A percentile compares a stretch with the other conserved stretches of the same genome.
These are phyloP conservation scores for Pholiota molesta DNA, from an alignment of 768 basidiomycete genomes.

Conservation along the genomic window DNA sequence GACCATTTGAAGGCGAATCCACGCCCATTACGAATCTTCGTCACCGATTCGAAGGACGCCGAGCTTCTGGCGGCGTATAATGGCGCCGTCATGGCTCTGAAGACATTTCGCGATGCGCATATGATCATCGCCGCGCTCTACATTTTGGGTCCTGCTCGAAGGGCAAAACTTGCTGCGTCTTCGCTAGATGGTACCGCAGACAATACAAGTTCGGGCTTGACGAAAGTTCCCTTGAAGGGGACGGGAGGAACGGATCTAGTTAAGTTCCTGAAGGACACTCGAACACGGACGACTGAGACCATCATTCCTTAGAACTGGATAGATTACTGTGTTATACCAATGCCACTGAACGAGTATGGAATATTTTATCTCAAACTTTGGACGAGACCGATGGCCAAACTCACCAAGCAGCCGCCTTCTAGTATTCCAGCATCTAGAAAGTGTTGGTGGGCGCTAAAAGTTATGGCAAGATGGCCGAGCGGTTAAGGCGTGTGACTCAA, in stretches of 20 bases:
- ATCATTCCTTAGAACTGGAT: constrained; percentile 13
- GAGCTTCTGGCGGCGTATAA: constrained; percentile 65
- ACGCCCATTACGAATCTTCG: constrained; percentile 64
- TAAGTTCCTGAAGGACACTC: constrained; percentile 74
- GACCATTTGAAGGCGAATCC: constrained; percentile 64
- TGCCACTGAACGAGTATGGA: not conserved
- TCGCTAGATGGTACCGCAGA: not conserved
- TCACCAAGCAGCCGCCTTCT: too few species aligned
- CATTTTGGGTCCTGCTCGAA: constrained; percentile 72
- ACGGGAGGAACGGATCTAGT: constrained; percentile 84
- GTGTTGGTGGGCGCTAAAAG: constrained; percentile 4
- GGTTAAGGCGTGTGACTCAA: constrained; percentile 53
- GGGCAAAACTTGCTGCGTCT: constrained; percentile 27
- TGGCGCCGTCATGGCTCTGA: constrained; percentile 55
- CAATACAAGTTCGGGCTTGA: constrained; percentile 15
- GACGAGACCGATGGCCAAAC: too few species aligned
- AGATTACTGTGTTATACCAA: not conserved
- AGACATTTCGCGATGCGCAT: constrained; percentile 78
- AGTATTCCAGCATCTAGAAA: not conserved
- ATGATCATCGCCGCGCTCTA: constrained; percentile 78
- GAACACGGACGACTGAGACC: constrained; percentile 66
- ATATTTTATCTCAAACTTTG: too few species aligned
- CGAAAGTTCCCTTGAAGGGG: constrained; percentile 50
- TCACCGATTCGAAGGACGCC: constrained; percentile 36
- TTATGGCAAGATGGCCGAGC: constrained; percentile 50